phyloP scores from a whole-genome alignment of 1,284 basidiomycete genomes.

The Cryptococcus sp. region DNA sequence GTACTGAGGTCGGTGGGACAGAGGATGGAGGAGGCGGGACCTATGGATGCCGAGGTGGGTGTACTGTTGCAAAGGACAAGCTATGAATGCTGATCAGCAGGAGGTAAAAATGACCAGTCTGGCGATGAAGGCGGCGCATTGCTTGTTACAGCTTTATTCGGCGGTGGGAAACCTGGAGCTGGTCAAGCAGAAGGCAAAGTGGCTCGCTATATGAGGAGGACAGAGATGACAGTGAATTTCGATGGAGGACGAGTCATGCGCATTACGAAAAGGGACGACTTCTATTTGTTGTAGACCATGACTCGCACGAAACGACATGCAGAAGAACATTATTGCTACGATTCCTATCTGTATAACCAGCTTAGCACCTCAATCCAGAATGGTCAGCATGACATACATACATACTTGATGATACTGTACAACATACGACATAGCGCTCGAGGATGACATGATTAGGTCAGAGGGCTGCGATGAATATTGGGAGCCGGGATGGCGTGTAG shows the following conservation, averaged over 20 bases:
- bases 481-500: too few relatives aligned
- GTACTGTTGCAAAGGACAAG: neutral
- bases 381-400: too few relatives aligned
- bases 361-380: too few relatives aligned
- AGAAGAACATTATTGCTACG: too few relatives aligned
- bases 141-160: slow-evolving; percentile 74
- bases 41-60: slow-evolving; percentile 1
- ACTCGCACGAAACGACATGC: neutral
- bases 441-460: too few relatives aligned
- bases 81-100: slow-evolving; percentile 5
- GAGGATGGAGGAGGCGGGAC: slow-evolving; percentile 26
- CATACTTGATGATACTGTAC: too few relatives aligned
- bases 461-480: too few relatives aligned
- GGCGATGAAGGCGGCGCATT: slow-evolving; percentile 73
- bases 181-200: slow-evolving; percentile 43
- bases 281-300: neutral
- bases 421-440: too few relatives aligned
- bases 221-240: neutral
- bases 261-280: neutral
- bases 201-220: slow-evolving; percentile 37
- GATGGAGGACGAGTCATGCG: neutral
- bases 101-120: slow-evolving; percentile 15
- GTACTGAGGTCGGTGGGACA: slow-evolving; percentile 60
- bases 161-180: slow-evolving; percentile 65
- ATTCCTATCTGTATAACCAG: too few relatives aligned